Percentiles rank a stretch among this genome's conserved stretches.
Conservation (phyloP, 257 asterid species). For the Penstemon barbatus region DNA sequence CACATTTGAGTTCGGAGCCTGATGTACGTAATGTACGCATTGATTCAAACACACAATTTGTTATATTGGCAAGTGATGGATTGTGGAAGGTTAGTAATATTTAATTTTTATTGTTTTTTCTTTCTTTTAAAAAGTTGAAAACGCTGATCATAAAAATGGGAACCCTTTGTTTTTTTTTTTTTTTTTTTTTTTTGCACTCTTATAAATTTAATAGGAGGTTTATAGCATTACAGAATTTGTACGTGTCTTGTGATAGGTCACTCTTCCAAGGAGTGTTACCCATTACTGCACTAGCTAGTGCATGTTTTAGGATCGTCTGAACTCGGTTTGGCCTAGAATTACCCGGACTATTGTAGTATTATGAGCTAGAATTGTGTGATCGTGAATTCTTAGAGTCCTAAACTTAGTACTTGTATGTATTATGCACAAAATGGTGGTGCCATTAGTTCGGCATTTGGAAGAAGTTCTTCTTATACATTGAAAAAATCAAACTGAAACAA, state of each 20-base stretch:
- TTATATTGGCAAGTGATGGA: slow-evolving; percentile 84
- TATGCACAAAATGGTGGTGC: neutral
- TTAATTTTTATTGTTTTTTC: neutral
- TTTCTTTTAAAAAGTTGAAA: neutral
- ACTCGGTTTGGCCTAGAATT: too few relatives aligned
- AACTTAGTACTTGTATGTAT: neutral
- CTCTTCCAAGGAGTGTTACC: too few relatives aligned
- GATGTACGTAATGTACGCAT: slow-evolving; percentile 55
- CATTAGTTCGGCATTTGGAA: neutral
- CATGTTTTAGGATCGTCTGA: too few relatives aligned
- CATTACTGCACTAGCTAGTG: too few relatives aligned
- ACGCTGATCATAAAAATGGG: neutral
- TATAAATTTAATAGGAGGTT: too few relatives aligned
- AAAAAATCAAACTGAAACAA: neutral
- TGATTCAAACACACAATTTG: slow-evolving; percentile 51
- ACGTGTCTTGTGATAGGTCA: too few relatives aligned
- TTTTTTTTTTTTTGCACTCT: too few relatives aligned
- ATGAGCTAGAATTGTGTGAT: neutral
- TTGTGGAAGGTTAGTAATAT: slow-evolving; percentile 69
- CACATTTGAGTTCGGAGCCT: slow-evolving; percentile 79
- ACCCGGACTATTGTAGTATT: too few relatives aligned
- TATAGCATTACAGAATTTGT: too few relatives aligned
- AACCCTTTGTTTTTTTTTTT: too few relatives aligned
- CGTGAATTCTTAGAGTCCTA: neutral
- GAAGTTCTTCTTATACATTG: neutral